A percentile compares a stretch with the other conserved stretches of the same genome.
Evolutionary conservation across 2,329 filamentous ascomycete species (phyloP).

Genomic region (Diaporthe batatas): DNA sequence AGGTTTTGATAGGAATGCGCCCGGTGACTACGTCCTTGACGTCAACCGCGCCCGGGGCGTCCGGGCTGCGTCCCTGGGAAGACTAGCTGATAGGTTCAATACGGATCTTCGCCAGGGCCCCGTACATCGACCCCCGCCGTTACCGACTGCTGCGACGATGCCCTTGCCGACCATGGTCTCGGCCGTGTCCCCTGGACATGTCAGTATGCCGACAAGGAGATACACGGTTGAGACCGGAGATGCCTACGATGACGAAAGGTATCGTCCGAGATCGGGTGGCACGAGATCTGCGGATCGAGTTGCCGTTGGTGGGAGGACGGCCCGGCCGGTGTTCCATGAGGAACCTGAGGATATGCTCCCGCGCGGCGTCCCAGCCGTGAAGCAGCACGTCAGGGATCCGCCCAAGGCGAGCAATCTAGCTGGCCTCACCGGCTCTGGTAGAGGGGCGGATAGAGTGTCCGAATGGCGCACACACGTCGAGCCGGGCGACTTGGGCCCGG

Average conservation of each 20-base stretch:
- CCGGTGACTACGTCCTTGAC: conserved; percentile 59
- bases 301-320: conserved; percentile 45
- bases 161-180: conserved; percentile 53
- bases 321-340: conserved; percentile 45
- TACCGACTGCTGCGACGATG: conserved; percentile 49
- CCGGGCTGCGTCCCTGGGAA: conserved; percentile 60
- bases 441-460: conserved; percentile 61
- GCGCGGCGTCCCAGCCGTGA: conserved; percentile 45
- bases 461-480: conserved; percentile 65
- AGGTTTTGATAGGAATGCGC: conserved; percentile 53
- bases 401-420: conserved; percentile 61
- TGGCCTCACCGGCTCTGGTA: conserved; percentile 59
- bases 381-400: conserved; percentile 43
- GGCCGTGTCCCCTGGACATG: conserved; percentile 49
- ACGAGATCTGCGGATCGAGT: conserved; percentile 38
- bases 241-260: conserved; percentile 51
- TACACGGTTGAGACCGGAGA: conserved; percentile 59
- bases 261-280: conserved; percentile 47
- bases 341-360: conserved; percentile 51
- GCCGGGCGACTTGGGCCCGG: conserved; percentile 58
- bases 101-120: conserved; percentile 57
- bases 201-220: conserved; percentile 52
- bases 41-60: conserved; percentile 59
- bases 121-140: conserved; percentile 45
- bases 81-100: conserved; percentile 64